Percentiles rank a stretch among this genome's conserved stretches.
Evolutionary conservation across 371 early-diverging fungal genomes (phyloP).

Genomic region (Rhizomucor pusillus): DNA sequence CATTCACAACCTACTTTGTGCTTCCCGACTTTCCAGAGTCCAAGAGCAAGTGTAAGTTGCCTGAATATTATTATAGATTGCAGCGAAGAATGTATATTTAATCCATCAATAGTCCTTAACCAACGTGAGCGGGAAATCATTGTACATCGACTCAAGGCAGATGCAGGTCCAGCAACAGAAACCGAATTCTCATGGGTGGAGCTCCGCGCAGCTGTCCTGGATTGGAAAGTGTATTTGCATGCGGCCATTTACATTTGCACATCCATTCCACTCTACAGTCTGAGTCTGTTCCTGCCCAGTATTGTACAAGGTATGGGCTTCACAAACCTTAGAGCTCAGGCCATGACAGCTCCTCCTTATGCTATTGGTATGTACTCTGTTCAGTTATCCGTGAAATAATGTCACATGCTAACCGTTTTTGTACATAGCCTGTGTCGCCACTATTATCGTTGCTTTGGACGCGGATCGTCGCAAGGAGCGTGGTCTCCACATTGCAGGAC

Average conservation of each 20-base stretch:
- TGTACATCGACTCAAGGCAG: slow-evolving; percentile 48
- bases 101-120: slow-evolving; percentile 40
- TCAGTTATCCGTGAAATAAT: background rate
- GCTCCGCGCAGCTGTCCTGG: slow-evolving; percentile 49
- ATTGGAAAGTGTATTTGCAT: slow-evolving; percentile 59
- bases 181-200: slow-evolving; percentile 59
- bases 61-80: background rate
- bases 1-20: slow-evolving; percentile 54
- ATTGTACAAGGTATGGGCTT: slow-evolving; percentile 70
- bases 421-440: slow-evolving; percentile 44
- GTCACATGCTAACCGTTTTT: background rate
- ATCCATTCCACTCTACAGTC: slow-evolving; percentile 62
- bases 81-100: background rate
- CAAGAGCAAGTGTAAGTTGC: slow-evolving; percentile 29
- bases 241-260: slow-evolving; percentile 60
- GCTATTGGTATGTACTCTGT: slow-evolving; percentile 6
- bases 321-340: slow-evolving; percentile 45
- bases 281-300: slow-evolving; percentile 69
- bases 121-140: slow-evolving; percentile 55
- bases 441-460: slow-evolving; percentile 57
- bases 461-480: slow-evolving; percentile 64
- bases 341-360: slow-evolving; percentile 36
- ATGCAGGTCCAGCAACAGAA: slow-evolving; percentile 62
- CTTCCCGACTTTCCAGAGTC: slow-evolving; percentile 75
- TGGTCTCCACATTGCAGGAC: slow-evolving; percentile 59